These are phyloP conservation scores for Vanrija sp. DNA, from an alignment of 1,284 basidiomycete genomes.

Conservation along the genomic window DNA sequence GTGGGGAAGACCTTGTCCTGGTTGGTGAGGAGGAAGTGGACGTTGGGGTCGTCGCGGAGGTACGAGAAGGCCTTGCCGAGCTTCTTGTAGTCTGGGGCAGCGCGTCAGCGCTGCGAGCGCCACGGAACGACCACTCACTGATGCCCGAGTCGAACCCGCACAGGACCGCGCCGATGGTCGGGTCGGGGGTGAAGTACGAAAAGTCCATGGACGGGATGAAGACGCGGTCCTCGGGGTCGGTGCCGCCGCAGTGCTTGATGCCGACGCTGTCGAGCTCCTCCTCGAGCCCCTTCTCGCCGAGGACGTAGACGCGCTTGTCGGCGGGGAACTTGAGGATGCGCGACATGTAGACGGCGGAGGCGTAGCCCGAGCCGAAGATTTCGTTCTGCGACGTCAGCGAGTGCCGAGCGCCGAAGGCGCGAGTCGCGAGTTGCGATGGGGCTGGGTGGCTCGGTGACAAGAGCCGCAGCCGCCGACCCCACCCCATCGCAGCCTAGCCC, in stretches of 20 bases:
- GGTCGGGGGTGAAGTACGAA: constrained; percentile 66
- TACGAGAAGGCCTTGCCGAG: constrained; percentile 91
- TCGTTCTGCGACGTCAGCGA: constrained; percentile 62
- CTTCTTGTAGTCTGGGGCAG: constrained; percentile 81
- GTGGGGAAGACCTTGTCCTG: constrained; percentile 86
- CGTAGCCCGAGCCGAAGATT: constrained; percentile 92
- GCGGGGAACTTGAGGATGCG: constrained; percentile 82
- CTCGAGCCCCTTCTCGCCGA: constrained; percentile 88
- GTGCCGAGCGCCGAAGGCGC: background rate
- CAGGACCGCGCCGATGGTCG: constrained; percentile 79
- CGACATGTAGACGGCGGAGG: constrained; percentile 87
- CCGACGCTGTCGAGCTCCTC: constrained; percentile 86
- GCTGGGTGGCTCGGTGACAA: background rate
- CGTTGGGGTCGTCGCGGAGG: constrained; percentile 69
- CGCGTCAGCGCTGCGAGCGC: constrained; percentile 1
- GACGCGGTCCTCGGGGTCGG: constrained; percentile 75
- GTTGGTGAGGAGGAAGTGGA: constrained; percentile 88
- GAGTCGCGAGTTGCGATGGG: background rate
- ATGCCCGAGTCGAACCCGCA: constrained; percentile 66
- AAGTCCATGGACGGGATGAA: constrained; percentile 68
- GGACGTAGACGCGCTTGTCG: constrained; percentile 91
- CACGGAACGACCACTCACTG: constrained; percentile 28
- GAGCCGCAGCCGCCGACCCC: background rate
- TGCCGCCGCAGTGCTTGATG: constrained; percentile 75
- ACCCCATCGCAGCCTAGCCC: background rate